Evolutionary conservation across 2,329 filamentous ascomycete genomes (phyloP), one percentile per base, ranked within the genome.

Genomic region (Xylaria sp.): DNA sequence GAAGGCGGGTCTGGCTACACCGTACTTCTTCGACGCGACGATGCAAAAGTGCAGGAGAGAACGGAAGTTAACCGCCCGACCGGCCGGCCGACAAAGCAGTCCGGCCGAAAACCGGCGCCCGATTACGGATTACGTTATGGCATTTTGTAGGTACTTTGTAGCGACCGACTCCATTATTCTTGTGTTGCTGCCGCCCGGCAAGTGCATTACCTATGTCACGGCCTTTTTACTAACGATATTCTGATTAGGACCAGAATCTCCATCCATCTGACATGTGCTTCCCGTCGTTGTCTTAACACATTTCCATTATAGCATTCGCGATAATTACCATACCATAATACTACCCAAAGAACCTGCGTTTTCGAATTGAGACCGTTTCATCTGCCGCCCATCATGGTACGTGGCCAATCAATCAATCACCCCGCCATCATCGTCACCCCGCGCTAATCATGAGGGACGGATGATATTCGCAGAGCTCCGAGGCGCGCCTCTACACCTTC

Each of bases 401-500:
- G 55, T 13, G 18, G 46, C 59, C 23, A 34, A 42, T 34, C 35
- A 48, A 51, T 54, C 23, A 34, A 42, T 34, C 35, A 51, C 63
- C 63, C 61, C 61, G 59, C 61, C 39, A 59, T 61, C 23, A 5
- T 18, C 37, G 42, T 51, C 39, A 7, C 23, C 13, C n/a, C 34
- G 46, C 47, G 39, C 58, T 60, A 59, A 64, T 59, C 51, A 64
- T 50, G 19, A 49, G 47, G 16, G 6, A 3, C 18, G 18, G 3
- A 30, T 5, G 23, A 30, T 30, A 30, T 3, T 23, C 51, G 44
- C 61, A 81, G 79, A 76, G 86, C 69, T 95, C 92, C 72, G 92
- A 97, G 80, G 87, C 91, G 63, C 83, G 92, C 68, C 83, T 97
- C 64, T 97, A 96, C 79, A 91, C 90, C 61, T 96, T 97, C 83